Evolutionary conservation across 768 basidiomycete genomes (phyloP), one percentile per base, ranked within the genome.

Genomic region (Sarcodon aspratus): DNA sequence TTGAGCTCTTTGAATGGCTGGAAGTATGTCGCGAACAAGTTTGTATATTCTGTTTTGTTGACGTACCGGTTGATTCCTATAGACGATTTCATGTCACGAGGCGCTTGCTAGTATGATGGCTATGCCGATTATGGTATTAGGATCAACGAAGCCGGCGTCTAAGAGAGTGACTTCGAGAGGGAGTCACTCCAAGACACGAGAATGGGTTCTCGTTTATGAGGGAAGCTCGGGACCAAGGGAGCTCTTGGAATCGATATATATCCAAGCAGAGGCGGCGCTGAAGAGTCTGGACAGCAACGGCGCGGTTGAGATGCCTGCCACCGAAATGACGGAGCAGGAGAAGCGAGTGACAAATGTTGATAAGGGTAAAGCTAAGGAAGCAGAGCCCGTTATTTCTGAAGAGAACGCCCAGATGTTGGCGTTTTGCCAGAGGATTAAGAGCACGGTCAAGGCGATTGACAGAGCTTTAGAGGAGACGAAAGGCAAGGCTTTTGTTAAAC

Each of bases 21-120:
- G 86, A 93, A 79, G 92, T 90, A 65, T 32, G 50, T 44, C 45
- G 17, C 44, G 37, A 27, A 27, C 21, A 52, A 48, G 12, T 44
- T 32, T 21, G 36, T 37, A 18, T 48, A 36, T 44, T 52, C 13
- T 48, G 15, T 36, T 33, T 45, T 33, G 13, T 21, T 13, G 40
- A 33, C 47, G 33, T 31, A 50, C 45, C 45, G 15, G 44, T 45
- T 33, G 21, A 5, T 27, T n/a, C 36, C n/a, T 18, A 10, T 36
- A 96, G 93, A 91, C 88, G 0, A 85, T 97, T 43, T 94, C 92
- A 6, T 83, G 82, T 55, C 93, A 96, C 53, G 94, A 95, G 70
- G 85, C 90, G 6, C 66, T 96, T 36, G 90, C 90, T 12, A 89
- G 86, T 52, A 93, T 94, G 85, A 89, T 95, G 80, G 91, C 89